Evolutionary conservation across 108 stramenopile genomes (phyloP).

Genomic region (Cyclotella atomus): DNA sequence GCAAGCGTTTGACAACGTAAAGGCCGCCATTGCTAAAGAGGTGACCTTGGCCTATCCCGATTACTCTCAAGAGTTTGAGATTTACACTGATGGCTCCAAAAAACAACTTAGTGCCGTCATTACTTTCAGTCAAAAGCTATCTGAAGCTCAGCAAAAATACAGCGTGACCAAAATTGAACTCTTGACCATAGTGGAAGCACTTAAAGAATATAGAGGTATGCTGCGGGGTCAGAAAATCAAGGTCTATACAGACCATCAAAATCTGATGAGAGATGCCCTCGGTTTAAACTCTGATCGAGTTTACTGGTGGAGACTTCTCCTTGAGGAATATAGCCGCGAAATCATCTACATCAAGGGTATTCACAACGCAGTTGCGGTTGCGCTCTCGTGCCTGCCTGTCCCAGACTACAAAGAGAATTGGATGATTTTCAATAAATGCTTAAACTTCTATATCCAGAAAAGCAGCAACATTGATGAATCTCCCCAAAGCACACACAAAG

Average conservation of each 20-base stretch:
- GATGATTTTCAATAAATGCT: neutral
- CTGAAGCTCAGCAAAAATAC: neutral
- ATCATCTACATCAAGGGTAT: constrained; percentile 46
- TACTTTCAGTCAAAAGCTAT: neutral
- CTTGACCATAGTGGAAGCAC: constrained; percentile 1
- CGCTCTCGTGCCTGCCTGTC: constrained; percentile 27
- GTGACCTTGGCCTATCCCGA: constrained; percentile 44
- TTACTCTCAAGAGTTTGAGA: constrained; percentile 45
- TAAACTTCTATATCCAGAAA: neutral
- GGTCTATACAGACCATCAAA: constrained; percentile 11
- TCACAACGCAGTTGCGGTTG: constrained; percentile 53
- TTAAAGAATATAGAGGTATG: constrained; percentile 1
- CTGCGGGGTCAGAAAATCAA: neutral
- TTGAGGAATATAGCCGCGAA: constrained; percentile 48
- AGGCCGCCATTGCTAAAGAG: constrained; percentile 14
- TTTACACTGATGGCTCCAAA: constrained; percentile 49
- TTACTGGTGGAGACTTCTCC: constrained; percentile 50
- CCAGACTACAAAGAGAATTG: neutral
- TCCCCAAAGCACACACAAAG: neutral
- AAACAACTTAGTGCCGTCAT: neutral
- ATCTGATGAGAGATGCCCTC: constrained; percentile 9
- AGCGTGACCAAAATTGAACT: constrained; percentile 3
- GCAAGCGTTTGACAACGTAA: constrained; percentile 27
- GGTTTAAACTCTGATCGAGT: constrained; percentile 31
- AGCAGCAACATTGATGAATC: neutral